A percentile compares a stretch with the other conserved stretches of the same genome.
phyloP scores from a whole-genome alignment of 2,329 filamentous ascomycete genomes.

The Lachnellula cervina region DNA sequence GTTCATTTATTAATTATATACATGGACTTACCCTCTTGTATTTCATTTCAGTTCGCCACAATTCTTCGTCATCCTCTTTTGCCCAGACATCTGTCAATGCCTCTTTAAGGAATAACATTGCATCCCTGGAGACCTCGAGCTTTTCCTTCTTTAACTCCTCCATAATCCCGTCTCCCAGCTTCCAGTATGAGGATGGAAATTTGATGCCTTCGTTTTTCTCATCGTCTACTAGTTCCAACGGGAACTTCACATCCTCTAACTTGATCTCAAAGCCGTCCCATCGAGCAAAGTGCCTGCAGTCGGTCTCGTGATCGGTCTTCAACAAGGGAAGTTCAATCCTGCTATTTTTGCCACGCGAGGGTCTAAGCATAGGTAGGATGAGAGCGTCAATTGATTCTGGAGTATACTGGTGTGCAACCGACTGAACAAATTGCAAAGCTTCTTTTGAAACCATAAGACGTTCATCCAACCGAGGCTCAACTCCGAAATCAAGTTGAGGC shows the following conservation, averaged over 20 bases:
- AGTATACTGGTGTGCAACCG: conserved; percentile 10
- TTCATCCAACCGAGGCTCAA: conserved; percentile 18
- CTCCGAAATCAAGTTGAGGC: conserved; percentile 13
- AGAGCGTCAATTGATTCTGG: conserved; percentile 10
- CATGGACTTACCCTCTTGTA: conserved; percentile 23
- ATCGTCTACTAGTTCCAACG: conserved; percentile 26
- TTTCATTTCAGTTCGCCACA: conserved; percentile 16
- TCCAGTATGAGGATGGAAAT: conserved; percentile 18
- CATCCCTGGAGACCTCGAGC: conserved; percentile 23
- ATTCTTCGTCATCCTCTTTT: conserved; percentile 16
- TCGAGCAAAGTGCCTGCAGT: conserved; percentile 23
- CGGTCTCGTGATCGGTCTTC: conserved; percentile 24
- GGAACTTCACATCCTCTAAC: conserved; percentile 25
- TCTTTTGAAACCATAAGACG: conserved; percentile 21
- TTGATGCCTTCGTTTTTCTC: conserved; percentile 24
- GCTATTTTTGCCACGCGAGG: conserved; percentile 2
- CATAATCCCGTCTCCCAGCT: conserved; percentile 14
- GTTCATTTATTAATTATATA: background rate
- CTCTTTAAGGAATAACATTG: conserved; percentile 20
- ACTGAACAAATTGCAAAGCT: conserved; percentile 20
- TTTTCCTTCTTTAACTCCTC: conserved; percentile 26
- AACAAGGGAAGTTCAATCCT: conserved; percentile 28
- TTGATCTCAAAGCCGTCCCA: conserved; percentile 25
- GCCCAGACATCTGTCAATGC: conserved; percentile 19
- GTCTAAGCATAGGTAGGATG: conserved; percentile 6